These are phyloP conservation scores for Wickerhamomyces ciferrii DNA, from an alignment of 805 yeast species.

Conservation along the genomic window DNA sequence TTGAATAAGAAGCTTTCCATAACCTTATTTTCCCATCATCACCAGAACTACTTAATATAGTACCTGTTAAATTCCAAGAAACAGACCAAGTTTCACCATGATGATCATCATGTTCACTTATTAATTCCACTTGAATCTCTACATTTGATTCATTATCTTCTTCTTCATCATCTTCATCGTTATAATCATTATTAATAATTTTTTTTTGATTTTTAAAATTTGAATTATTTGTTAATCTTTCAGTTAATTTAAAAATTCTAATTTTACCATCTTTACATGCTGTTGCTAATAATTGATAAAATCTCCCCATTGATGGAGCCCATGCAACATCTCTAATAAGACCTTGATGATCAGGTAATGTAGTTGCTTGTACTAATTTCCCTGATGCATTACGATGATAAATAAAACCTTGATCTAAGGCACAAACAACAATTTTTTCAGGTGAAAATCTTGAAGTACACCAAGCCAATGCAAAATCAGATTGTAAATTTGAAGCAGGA, in stretches of 20 bases:
- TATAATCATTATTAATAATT: conserved; percentile 8
- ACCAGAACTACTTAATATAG: conserved; percentile 88
- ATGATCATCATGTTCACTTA: conserved; percentile 72
- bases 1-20: conserved; percentile 86
- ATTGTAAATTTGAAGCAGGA: conserved; percentile 77
- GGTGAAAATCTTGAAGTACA: conserved; percentile 79
- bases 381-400: conserved; percentile 50
- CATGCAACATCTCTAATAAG: conserved; percentile 84
- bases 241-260: conserved; percentile 73
- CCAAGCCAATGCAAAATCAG: conserved; percentile 85
- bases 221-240: conserved; percentile 20
- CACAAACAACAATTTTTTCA: conserved; percentile 80
- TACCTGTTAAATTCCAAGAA: conserved; percentile 91
- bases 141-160: conserved; percentile 20
- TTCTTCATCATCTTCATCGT: conserved; percentile 14
- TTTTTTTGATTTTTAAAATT: not conserved
- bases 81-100: conserved; percentile 94
- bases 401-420: conserved; percentile 83
- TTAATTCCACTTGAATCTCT: conserved; percentile 43
- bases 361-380: conserved; percentile 51
- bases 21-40: conserved; percentile 90
- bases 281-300: conserved; percentile 84
- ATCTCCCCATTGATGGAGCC: conserved; percentile 96
- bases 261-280: conserved; percentile 95
- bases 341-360: conserved; percentile 80